phyloP scores from a whole-genome alignment of 495 filamentous ascomycete species.

The Hypoxylon crocopeplum region DNA sequence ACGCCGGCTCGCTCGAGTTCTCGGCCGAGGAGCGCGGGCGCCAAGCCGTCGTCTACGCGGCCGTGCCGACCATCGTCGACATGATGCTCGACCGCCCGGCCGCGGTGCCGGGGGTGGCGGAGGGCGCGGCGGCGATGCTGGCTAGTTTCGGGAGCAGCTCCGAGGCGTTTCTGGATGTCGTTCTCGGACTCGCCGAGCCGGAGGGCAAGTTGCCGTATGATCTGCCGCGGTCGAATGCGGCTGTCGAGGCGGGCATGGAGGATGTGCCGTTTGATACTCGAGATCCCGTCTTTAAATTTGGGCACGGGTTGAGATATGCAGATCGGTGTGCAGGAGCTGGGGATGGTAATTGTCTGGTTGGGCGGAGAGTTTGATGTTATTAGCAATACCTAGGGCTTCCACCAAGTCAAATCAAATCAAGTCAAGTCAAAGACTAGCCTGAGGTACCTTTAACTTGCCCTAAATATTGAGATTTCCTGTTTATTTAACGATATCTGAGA shows the following conservation, averaged over 20 bases:
- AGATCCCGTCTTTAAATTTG: slow-evolving; percentile 34
- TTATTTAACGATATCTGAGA: too few species aligned
- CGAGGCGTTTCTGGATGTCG: slow-evolving; percentile 41
- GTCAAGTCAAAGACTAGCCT: too few species aligned
- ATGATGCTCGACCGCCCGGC: slow-evolving; percentile 42
- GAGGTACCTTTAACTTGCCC: too few species aligned
- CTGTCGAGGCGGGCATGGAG: slow-evolving; percentile 19
- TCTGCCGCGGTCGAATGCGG: slow-evolving; percentile 27
- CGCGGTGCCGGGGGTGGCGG: slow-evolving; percentile 41
- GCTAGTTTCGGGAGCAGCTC: slow-evolving; percentile 41
- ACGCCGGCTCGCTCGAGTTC: slow-evolving; percentile 47
- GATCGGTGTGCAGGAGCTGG: neutral
- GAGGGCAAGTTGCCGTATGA: slow-evolving; percentile 36
- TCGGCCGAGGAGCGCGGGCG: slow-evolving; percentile 37
- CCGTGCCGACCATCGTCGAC: slow-evolving; percentile 42
- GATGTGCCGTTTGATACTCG: slow-evolving; percentile 37
- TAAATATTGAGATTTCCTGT: too few species aligned
- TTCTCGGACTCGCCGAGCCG: slow-evolving; percentile 33
- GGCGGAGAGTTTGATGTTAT: neutral
- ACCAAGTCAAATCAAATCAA: too few species aligned
- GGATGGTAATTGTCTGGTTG: neutral
- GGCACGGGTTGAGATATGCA: slow-evolving; percentile 32
- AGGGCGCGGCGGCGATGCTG: slow-evolving; percentile 32
- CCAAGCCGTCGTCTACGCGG: slow-evolving; percentile 40
- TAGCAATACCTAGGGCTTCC: too few species aligned